Percentiles rank a stretch among this genome's conserved stretches.
phyloP scores from a whole-genome alignment of 345 rosid species.

The Trapa bicornis region DNA sequence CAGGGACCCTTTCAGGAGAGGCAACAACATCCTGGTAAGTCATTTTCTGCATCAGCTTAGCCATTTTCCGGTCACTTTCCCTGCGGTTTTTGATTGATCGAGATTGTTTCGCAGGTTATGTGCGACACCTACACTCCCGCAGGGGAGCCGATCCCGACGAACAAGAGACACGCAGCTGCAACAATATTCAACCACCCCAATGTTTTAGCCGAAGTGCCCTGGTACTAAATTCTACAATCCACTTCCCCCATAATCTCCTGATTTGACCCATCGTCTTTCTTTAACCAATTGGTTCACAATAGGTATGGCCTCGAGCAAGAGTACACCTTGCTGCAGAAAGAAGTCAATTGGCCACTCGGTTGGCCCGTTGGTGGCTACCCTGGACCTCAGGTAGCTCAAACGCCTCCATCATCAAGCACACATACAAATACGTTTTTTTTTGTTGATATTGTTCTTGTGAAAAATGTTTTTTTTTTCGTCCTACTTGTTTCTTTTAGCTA shows the following conservation, averaged over 20 bases:
- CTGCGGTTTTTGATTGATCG: neutral
- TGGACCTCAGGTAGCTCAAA: constrained; percentile 38
- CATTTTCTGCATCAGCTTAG: neutral
- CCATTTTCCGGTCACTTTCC: neutral
- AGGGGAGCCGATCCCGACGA: constrained; percentile 76
- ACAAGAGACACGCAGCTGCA: constrained; percentile 66
- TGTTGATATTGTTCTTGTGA: too few relatives aligned
- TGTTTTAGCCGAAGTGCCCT: constrained; percentile 57
- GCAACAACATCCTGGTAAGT: constrained; percentile 75
- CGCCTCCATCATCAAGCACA: too few relatives aligned
- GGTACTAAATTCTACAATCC: constrained; percentile 20
- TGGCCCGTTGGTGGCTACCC: constrained; percentile 91
- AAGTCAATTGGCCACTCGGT: constrained; percentile 81
- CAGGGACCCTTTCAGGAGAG: constrained; percentile 86
- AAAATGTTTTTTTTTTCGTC: too few relatives aligned
- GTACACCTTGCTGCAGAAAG: constrained; percentile 75
- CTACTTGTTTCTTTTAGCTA: too few relatives aligned
- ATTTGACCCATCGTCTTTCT: neutral
- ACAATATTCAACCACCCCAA: constrained; percentile 59
- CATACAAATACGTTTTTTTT: too few relatives aligned
- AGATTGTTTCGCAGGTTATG: constrained; percentile 42
- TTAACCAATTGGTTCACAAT: neutral
- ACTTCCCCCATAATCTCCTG: neutral
- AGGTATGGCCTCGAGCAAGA: constrained; percentile 89
- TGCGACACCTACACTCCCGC: constrained; percentile 90